These are phyloP conservation scores for Venturia effusa DNA, from an alignment of 2,329 filamentous ascomycete genomes.

Conservation along the genomic window DNA sequence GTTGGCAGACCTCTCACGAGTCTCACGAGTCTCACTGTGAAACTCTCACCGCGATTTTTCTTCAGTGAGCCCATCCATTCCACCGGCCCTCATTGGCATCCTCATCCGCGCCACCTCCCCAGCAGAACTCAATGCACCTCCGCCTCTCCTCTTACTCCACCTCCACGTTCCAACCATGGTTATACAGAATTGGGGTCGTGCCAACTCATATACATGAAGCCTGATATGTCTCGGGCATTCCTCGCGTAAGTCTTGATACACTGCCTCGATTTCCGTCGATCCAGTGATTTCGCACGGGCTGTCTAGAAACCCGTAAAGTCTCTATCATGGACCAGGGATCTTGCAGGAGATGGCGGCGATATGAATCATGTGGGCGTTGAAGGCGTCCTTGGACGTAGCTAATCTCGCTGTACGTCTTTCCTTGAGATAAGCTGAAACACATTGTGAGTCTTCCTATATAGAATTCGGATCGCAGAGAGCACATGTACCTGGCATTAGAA, in stretches of 20 bases:
- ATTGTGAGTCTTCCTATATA: neutral
- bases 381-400: neutral
- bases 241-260: neutral
- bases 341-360: neutral
- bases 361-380: neutral
- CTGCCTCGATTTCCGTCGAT: neutral
- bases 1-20: neutral
- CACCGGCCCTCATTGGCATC: neutral
- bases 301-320: too few relatives aligned
- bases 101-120: neutral
- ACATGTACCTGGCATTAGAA: neutral
- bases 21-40: neutral
- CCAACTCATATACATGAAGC: neutral
- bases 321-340: too few relatives aligned
- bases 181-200: neutral
- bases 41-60: neutral
- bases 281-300: neutral
- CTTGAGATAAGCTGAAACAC: neutral
- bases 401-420: neutral
- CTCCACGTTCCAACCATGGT: neutral
- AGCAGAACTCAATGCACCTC: neutral
- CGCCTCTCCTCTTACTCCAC: neutral
- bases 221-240: neutral
- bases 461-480: neutral
- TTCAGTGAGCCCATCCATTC: neutral